Percentiles rank a stretch among this genome's conserved stretches.
Evolutionary conservation across 140 eudicot genomes (phyloP).

Genomic region (Flaveria floridana): DNA sequence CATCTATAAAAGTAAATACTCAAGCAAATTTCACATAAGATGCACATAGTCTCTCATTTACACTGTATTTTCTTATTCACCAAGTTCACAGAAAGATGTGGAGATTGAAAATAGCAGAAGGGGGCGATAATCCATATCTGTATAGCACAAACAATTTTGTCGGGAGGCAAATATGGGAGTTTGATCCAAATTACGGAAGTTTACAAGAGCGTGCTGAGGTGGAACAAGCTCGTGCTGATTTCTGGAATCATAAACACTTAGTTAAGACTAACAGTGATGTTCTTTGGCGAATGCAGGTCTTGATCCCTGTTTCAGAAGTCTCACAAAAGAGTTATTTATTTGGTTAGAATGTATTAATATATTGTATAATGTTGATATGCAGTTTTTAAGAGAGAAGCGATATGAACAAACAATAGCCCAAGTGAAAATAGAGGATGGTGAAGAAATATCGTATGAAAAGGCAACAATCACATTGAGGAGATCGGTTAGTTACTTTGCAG

Average conservation of each 20-base stretch:
- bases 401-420: conserved; percentile 56
- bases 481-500: conserved; percentile 51
- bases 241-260: conserved; percentile 41
- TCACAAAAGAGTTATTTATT: background rate
- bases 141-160: conserved; percentile 59
- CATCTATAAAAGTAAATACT: background rate
- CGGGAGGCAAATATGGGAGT: conserved; percentile 71
- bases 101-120: conserved; percentile 59
- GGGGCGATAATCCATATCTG: conserved; percentile 40
- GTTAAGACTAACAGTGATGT: conserved; percentile 53
- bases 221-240: conserved; percentile 45
- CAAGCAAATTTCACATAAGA: background rate
- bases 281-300: conserved; percentile 64
- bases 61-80: background rate
- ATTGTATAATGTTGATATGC: conserved; percentile 25
- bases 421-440: conserved; percentile 60
- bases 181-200: conserved; percentile 48
- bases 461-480: conserved; percentile 46
- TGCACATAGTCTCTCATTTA: background rate
- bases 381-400: conserved; percentile 54
- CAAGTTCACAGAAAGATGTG: conserved; percentile 41
- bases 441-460: conserved; percentile 50
- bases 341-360: background rate
- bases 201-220: conserved; percentile 49
- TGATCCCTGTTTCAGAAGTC: background rate